These are phyloP conservation scores for Ceriops decandra DNA, from an alignment of 345 rosid species.

Conservation along the genomic window DNA sequence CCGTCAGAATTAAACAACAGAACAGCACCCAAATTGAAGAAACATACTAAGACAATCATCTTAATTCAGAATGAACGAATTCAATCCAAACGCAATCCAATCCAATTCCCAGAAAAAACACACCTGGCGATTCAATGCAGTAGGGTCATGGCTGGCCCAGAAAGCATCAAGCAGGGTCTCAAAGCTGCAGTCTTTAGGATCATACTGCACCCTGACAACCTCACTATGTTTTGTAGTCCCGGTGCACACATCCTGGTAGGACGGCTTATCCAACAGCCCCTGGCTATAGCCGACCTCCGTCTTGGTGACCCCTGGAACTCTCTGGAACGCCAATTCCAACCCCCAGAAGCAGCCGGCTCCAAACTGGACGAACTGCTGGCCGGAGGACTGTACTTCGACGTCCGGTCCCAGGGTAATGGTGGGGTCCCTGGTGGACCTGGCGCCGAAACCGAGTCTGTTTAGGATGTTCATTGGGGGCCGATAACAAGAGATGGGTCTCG, in stretches of 20 bases:
- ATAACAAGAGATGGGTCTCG: slow-evolving; percentile 24
- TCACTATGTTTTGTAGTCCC: slow-evolving; percentile 69
- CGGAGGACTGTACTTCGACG: slow-evolving; percentile 64
- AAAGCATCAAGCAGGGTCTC: slow-evolving; percentile 70
- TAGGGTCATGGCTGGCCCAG: slow-evolving; percentile 93
- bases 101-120: slow-evolving; percentile 2
- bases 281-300: slow-evolving; percentile 87
- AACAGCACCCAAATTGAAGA: not conserved
- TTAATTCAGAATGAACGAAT: not conserved
- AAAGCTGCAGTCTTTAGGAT: slow-evolving; percentile 67
- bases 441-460: slow-evolving; percentile 77
- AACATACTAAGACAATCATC: not conserved
- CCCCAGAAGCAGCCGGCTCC: slow-evolving; percentile 99
- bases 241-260: slow-evolving; percentile 69
- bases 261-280: slow-evolving; percentile 59
- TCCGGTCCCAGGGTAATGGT: slow-evolving; percentile 73
- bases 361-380: slow-evolving; percentile 73
- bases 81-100: not conserved
- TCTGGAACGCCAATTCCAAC: slow-evolving; percentile 77
- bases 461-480: slow-evolving; percentile 72
- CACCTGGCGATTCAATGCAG: slow-evolving; percentile 90
- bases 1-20: not conserved
- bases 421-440: slow-evolving; percentile 45
- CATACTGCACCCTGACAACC: slow-evolving; percentile 83
- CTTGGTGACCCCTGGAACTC: slow-evolving; percentile 67